Percentiles rank a stretch among this genome's conserved stretches.
Conservation (phyloP, 2,329 filamentous ascomycete species). For the Cryoendolithus antarcticus region DNA sequence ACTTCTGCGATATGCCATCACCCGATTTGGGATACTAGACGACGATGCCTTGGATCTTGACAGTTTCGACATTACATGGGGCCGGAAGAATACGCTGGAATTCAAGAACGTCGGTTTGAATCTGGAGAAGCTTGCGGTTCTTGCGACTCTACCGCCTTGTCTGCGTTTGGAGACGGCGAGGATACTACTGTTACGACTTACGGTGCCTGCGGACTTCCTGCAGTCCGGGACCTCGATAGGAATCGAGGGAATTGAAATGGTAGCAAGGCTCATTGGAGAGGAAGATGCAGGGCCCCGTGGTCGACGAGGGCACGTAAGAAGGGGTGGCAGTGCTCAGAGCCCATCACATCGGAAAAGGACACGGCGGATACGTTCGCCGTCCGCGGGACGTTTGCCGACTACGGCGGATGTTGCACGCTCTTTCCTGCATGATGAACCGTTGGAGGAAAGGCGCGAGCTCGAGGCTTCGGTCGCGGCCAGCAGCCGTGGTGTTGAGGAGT, state of each 20-base stretch:
- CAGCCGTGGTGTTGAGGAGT: constrained; percentile 44
- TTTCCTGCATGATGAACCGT: constrained; percentile 61
- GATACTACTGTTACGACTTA: constrained; percentile 64
- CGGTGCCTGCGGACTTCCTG: constrained; percentile 78
- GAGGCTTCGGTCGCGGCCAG: constrained; percentile 55
- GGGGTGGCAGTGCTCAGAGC: constrained; percentile 7
- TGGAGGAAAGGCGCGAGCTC: constrained; percentile 52
- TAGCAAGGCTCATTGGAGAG: constrained; percentile 21
- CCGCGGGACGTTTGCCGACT: constrained; percentile 44
- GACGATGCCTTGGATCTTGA: constrained; percentile 76
- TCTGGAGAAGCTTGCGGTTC: constrained; percentile 38
- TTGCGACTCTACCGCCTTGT: constrained; percentile 53
- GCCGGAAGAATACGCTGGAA: constrained; percentile 70
- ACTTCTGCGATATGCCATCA: constrained; percentile 74
- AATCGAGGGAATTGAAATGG: constrained; percentile 66
- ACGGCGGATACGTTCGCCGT: constrained; percentile 22
- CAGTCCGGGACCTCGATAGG: constrained; percentile 72
- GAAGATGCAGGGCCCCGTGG: constrained; percentile 15
- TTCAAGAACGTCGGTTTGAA: constrained; percentile 76
- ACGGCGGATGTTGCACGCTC: constrained; percentile 64
- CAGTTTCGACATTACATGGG: constrained; percentile 71
- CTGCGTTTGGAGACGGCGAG: constrained; percentile 63
- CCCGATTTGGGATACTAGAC: constrained; percentile 74
- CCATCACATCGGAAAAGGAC: constrained; percentile 24
- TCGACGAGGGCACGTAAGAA: constrained; percentile 9